These are phyloP conservation scores for Prunus mume DNA, from an alignment of 306 rosid species.

Conservation along the genomic window DNA sequence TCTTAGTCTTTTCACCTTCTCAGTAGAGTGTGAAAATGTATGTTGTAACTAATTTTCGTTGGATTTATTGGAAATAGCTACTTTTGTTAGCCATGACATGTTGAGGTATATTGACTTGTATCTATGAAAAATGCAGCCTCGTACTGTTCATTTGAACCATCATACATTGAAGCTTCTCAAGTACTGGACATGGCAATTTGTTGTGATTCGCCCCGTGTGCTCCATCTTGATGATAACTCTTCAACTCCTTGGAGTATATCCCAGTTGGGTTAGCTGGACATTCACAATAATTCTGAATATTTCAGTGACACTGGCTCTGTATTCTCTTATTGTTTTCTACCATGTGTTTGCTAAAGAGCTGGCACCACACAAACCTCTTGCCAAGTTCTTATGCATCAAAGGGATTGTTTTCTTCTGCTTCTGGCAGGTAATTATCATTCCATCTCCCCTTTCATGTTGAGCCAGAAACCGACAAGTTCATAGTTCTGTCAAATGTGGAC, in stretches of 20 bases:
- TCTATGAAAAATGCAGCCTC: constrained; percentile 27
- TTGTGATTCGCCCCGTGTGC: constrained; percentile 39
- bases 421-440: constrained; percentile 34
- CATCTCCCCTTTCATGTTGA: neutral
- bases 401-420: constrained; percentile 43
- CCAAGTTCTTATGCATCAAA: constrained; percentile 38
- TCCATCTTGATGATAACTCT: constrained; percentile 36
- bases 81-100: neutral
- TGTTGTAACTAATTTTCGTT: neutral
- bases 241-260: constrained; percentile 31
- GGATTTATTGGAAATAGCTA: neutral
- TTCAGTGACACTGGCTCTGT: constrained; percentile 39
- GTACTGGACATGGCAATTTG: constrained; percentile 40
- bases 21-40: neutral
- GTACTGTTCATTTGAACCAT: constrained; percentile 29
- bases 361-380: constrained; percentile 35
- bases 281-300: constrained; percentile 35
- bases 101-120: neutral
- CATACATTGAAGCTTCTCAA: constrained; percentile 38
- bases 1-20: neutral
- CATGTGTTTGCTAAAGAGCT: constrained; percentile 37
- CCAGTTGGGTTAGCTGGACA: constrained; percentile 42
- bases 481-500: neutral
- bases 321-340: constrained; percentile 32
- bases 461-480: neutral